These are phyloP conservation scores for Neopestalotiopsis sp. DNA, from an alignment of 2,329 filamentous ascomycete species.

Conservation along the genomic window DNA sequence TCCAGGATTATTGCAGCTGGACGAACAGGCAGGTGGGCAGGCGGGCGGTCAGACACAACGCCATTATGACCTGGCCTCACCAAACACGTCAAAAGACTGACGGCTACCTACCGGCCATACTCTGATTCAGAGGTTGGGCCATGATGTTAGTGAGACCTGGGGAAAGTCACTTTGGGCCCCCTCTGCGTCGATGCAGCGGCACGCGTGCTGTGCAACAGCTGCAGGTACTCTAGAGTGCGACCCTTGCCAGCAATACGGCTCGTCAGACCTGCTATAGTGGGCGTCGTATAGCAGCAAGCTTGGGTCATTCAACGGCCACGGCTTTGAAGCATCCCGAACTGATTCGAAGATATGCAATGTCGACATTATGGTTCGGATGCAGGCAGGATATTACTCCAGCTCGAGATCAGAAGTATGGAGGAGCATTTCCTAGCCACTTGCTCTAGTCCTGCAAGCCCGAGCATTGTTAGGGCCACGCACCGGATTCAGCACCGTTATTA, in stretches of 20 bases:
- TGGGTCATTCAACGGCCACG: background rate
- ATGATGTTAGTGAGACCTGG: background rate
- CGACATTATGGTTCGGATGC: background rate
- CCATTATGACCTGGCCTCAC: background rate
- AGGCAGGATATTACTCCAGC: background rate
- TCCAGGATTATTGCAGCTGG: background rate
- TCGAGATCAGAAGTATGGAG: background rate
- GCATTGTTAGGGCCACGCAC: background rate
- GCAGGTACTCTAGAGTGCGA: conserved; percentile 4
- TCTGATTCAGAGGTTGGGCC: background rate
- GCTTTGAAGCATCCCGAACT: background rate
- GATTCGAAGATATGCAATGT: background rate
- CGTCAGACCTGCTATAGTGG: background rate
- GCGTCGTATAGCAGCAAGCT: conserved; percentile 3
- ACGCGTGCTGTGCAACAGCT: background rate
- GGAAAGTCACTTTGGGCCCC: background rate
- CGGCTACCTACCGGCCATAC: background rate
- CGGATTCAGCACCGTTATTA: background rate
- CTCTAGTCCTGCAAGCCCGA: background rate
- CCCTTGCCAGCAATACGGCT: background rate
- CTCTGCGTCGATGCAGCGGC: background rate
- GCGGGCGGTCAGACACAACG: background rate
- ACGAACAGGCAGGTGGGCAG: background rate
- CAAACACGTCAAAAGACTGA: background rate
- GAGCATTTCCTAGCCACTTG: background rate